Evolutionary conservation across 768 basidiomycete species (phyloP), one percentile per base, ranked within the genome.

Genomic region (Amanita thiersii): DNA sequence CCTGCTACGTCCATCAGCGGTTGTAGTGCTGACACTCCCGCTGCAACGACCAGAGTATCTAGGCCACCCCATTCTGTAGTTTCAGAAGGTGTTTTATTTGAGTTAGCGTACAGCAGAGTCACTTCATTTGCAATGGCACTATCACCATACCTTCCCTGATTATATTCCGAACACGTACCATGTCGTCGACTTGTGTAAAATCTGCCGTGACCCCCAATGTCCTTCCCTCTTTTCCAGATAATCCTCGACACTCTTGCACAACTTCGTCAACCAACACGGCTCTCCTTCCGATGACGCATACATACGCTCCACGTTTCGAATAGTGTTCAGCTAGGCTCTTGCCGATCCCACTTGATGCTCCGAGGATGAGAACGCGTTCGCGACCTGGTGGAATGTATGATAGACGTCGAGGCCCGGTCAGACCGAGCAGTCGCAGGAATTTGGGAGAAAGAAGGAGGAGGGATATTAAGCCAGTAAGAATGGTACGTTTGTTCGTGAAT

Each of bases 301-400:
- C 72, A 39, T 65, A 66, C 5, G 86, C 86, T 5, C 89, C 89
- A n/a, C 86, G 68, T 40, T 64, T 56, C 3, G 85, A 79, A 50
- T 93, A 93, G 47, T 71, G 63, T 9, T 69, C 63, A 1, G 88
- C 87, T 32, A 93, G 63, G 3, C 72, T 65, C 31, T 73, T 69
- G 1, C 92, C 92, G 18, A 94, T 78, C 0, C 92, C 92, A 35
- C 81, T 81, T 1, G 86, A 84, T 1, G 83, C 89, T 4, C 92
- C 92, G 5, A 96, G 58, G 36, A 96, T 65, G 1, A 96, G 57
- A 4, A 92, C 82, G 0, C 87, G 76, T 55, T 94, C 91, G 2
- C 65, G 47, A 1, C 40, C 41, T n/a, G 56, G 62, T 5, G 65
- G 52, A 5, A 83, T 50, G 40, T 61, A 64, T 18, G 46, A 39